Base-by-base conservation (phyloP, 129 eudicot genomes). In the Solidago caesia region DNA sequence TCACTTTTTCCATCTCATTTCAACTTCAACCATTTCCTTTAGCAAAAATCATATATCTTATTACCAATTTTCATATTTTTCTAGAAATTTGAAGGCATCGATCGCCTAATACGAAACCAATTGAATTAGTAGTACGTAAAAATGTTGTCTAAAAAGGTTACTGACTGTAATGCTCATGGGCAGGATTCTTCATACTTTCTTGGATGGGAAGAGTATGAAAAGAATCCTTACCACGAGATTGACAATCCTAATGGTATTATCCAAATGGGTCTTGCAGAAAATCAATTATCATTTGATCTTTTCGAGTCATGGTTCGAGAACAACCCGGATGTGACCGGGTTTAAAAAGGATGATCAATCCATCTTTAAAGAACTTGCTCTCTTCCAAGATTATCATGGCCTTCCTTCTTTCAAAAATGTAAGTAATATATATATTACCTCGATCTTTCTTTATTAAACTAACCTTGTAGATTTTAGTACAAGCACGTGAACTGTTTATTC, bases 121-220 rank as follows among this genome's bases (percentile, higher is more conserved):
- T 33, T 33, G 2, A 13, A 57, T 13, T 56, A 5, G 52, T 16
- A 56, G 29, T 62, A 74, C 21, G 21, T 21, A 0, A 21, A 21
- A 21, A 79, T 87, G 96, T 76, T 93, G 59, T 90, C 98, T 1
- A 71, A 42, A 47, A 87, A 86, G 73, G 96, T 88, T 68, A 79
- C 92, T 14, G 70, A 57, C 29, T 85, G 81, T 71, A 93, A 93
- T 57, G 77, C 87, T 2, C 96, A 93, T 42, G 96, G 98, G 13
- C 96, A 92, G 48, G 98, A 89, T 75, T 92, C 98, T 14, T 87
- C 96, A 4, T 92, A 92, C 82, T 93, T 93, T 77, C 85, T 90
- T 21, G 98, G 98, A 52, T 93, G 98, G 98, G 84, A 93, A 57
- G 98, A 90, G 80, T 93, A 93, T 74, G 96, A 93, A 85, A 93